These are phyloP conservation scores for sorghum (Sorghum bicolor) DNA, from an alignment of 176 grass and related monocot genomes.

Conservation along the genomic window Sorghum_bicolor_NCBIv3 NC_012872.2:60014501-60015000, in stretches of 20 bases:
- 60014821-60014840: not conserved
- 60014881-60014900: too few species aligned
- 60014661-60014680: not conserved
- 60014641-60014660: not conserved
- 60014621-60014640: not conserved
- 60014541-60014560: not conserved
- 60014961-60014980: too few species aligned
- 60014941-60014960: too few species aligned
- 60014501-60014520: not conserved
- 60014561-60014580: not conserved
- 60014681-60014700: not conserved
- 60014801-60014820: not conserved
- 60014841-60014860: not conserved
- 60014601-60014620: not conserved
- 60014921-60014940: too few species aligned
- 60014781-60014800: not conserved
- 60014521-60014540: not conserved
- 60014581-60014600: not conserved
- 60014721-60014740: not conserved
- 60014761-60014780: not conserved
- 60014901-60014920: too few species aligned
- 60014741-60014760: not conserved
- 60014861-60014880: not conserved
- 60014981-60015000: too few species aligned
- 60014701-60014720: not conserved